Conservation (phyloP, 257 asterid genomes). For the Solanum verrucosum region DNA sequence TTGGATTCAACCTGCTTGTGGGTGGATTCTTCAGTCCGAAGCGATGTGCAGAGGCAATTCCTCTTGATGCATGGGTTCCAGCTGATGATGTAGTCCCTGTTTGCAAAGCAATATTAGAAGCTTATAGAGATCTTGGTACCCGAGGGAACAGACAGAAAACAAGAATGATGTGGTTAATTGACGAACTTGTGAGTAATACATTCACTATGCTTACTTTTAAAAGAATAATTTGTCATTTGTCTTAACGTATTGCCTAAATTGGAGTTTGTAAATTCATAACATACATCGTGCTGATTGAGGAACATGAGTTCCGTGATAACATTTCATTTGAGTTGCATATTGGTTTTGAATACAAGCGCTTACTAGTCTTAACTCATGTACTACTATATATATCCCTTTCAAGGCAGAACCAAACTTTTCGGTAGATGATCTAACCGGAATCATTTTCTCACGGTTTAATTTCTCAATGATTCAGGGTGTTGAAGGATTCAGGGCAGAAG, state of each 20-base stretch:
- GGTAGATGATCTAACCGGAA: neutral
- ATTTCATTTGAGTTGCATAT: neutral
- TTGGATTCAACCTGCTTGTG: constrained; percentile 85
- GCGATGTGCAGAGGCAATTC: constrained; percentile 93
- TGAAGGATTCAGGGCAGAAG: constrained; percentile 79
- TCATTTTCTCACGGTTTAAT: neutral
- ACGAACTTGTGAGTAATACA: constrained; percentile 74
- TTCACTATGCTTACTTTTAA: neutral
- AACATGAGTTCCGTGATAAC: neutral
- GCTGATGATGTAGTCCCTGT: constrained; percentile 78
- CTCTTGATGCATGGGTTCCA: constrained; percentile 97
- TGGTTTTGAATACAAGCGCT: neutral
- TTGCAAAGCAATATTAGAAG: constrained; percentile 72
- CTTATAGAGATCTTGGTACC: constrained; percentile 78
- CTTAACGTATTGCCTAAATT: neutral
- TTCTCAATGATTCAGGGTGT: constrained; percentile 45
- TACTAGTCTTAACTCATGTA: neutral
- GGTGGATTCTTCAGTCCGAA: constrained; percentile 93
- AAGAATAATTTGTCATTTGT: neutral
- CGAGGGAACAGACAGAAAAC: constrained; percentile 92
- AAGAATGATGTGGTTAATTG: constrained; percentile 99
- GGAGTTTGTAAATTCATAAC: neutral
- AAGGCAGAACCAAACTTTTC: neutral
- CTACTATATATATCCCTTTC: neutral
- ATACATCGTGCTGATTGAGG: neutral